Evolutionary conservation across 2,329 filamentous ascomycete genomes (phyloP).

Genomic region (Fusarium gaditjirri): DNA sequence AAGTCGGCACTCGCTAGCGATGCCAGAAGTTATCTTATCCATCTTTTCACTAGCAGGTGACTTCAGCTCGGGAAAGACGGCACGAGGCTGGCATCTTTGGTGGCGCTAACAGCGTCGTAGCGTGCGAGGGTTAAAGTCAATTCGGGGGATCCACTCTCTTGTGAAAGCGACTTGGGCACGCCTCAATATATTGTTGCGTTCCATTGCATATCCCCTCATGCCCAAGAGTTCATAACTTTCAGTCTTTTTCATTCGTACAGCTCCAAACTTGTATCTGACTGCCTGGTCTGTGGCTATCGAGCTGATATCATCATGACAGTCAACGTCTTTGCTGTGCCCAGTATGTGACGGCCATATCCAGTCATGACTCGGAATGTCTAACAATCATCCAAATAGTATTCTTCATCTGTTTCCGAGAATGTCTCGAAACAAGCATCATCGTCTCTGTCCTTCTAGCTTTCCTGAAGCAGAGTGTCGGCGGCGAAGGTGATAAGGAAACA

Average conservation of each 20-base stretch:
- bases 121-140: not conserved
- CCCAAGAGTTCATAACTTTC: not conserved
- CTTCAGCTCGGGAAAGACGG: not conserved
- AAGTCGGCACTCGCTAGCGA: not conserved
- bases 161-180: not conserved
- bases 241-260: not conserved
- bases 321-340: conserved; percentile 3
- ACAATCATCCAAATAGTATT: not conserved
- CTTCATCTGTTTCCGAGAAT: conserved; percentile 1
- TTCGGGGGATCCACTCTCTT: not conserved
- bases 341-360: fast-evolving
- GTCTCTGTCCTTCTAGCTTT: not conserved
- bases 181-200: not conserved
- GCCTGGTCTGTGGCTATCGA: not conserved
- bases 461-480: not conserved
- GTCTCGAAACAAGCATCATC: conserved; percentile 3
- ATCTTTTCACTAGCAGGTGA: not conserved
- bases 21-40: not conserved
- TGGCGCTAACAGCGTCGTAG: not conserved
- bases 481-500: not conserved
- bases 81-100: not conserved
- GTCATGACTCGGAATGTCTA: not conserved
- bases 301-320: not conserved
- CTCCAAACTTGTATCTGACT: not conserved
- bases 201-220: not conserved